Evolutionary conservation across 805 yeast genomes (phyloP), one percentile per base, ranked within the genome.

Genomic region (Phaffomyces thermotolerans): DNA sequence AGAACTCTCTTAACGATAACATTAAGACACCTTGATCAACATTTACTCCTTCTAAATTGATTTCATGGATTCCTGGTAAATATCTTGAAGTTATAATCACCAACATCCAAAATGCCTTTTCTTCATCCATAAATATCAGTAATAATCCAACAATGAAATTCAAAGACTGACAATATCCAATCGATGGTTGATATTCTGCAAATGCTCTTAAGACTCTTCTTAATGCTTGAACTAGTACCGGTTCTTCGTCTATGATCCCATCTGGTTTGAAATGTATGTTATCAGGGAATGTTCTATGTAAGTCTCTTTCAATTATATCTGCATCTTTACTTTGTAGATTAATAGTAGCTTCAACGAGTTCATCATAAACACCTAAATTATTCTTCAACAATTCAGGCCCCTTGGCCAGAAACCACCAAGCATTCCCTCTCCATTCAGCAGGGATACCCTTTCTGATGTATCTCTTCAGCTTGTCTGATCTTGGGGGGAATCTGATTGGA

Each of bases 351-450:
- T 64, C 66, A 33, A 87, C 79, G 27, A 91, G 69, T 47, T 71
- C 68, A 37, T 79, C 85, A 60, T 90, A 93, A 3, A 85, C 73
- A 1, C 95, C 96, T 14, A 67, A 67, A 57, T 90, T 79, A 34
- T 78, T 77, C 51, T 75, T 78, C 44, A 88, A 63, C 51, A 73
- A 73, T 42, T 85, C 93, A 43, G 79, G 73, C 3, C 98, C 99
- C 23, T 81, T 80, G 8, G 95, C 95, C 62, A 86, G 91, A 68
- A 79, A 82, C 72, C 93, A 91, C 99, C 99, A 91, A 1, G 97
- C 96, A 51, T 78, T 76, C 1, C 99, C 99, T 52, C 99, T 70
- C 97, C 96, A 91, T 59, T 88, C 96, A 0, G 96, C 90, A 0
- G 99, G 98, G 10, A 91, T 81, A 12, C 99, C 99, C 59, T 85